These are phyloP conservation scores for Agastache rugosa DNA, from an alignment of 257 asterid genomes.

Conservation along the genomic window DNA sequence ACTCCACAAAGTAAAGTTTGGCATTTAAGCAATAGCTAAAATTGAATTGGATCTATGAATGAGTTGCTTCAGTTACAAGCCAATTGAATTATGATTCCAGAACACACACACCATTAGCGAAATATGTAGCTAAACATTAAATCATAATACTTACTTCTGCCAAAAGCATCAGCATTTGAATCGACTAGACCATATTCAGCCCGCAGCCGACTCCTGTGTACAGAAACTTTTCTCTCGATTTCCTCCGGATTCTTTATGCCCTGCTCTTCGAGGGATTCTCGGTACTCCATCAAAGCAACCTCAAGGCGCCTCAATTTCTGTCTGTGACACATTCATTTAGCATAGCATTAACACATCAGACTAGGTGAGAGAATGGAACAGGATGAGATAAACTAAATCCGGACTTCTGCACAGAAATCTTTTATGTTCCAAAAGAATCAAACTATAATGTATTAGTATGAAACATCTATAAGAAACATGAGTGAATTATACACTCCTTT, in stretches of 20 bases:
- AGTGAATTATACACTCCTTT: too few relatives aligned
- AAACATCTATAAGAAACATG: too few relatives aligned
- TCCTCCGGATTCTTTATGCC: constrained; percentile 68
- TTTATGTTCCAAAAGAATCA: constrained; percentile 19
- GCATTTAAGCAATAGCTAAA: neutral
- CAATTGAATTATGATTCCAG: too few relatives aligned
- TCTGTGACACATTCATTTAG: constrained; percentile 50
- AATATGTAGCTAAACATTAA: neutral
- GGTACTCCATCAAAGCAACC: constrained; percentile 84
- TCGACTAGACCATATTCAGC: constrained; percentile 73
- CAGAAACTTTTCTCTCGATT: constrained; percentile 79
- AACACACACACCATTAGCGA: too few relatives aligned
- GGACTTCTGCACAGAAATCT: neutral
- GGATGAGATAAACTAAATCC: neutral
- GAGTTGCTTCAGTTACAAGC: neutral
- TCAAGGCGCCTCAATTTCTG: constrained; percentile 90
- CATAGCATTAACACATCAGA: constrained; percentile 27
- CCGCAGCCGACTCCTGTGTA: constrained; percentile 63
- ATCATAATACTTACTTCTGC: constrained; percentile 58
- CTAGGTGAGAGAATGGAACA: neutral
- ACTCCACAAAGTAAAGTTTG: neutral
- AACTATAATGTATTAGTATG: constrained; percentile 18
- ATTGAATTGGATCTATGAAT: neutral
- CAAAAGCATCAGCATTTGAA: constrained; percentile 62
- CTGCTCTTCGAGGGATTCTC: constrained; percentile 89